These are phyloP conservation scores for Arthrobotrys entomopaga DNA, from an alignment of 2,329 filamentous ascomycete genomes.

Conservation along the genomic window DNA sequence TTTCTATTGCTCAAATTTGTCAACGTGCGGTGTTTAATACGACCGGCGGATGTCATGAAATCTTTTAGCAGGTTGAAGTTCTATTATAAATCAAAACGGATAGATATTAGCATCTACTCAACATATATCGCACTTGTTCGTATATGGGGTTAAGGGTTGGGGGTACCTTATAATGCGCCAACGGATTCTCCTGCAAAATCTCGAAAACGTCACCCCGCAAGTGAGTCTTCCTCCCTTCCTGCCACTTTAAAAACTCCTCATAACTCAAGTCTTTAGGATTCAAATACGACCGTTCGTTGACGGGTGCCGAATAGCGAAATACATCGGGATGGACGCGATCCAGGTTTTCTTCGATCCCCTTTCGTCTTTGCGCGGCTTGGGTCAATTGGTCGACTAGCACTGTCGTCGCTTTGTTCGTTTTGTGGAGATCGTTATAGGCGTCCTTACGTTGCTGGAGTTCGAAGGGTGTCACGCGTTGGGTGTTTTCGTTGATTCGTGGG, in stretches of 20 bases:
- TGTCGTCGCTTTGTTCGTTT: conserved; percentile 4
- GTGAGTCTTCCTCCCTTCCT: conserved; percentile 70
- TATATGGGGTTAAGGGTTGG: background rate
- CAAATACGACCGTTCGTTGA: conserved; percentile 15
- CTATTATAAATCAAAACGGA: conserved; percentile 67
- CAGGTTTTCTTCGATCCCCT: conserved; percentile 12
- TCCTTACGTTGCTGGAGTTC: conserved; percentile 12
- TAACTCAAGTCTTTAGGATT: conserved; percentile 84
- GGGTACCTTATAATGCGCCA: conserved; percentile 84
- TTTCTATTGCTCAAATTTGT: conserved; percentile 88
- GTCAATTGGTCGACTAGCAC: no score
- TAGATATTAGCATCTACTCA: background rate
- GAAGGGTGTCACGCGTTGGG: conserved; percentile 8
- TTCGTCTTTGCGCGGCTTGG: background rate
- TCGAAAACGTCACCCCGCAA: conserved; percentile 31
- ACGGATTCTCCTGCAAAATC: conserved; percentile 71
- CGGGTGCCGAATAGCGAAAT: conserved; percentile 20
- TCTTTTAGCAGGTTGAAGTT: conserved; percentile 93
- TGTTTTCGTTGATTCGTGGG: conserved; percentile 12
- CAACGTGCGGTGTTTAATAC: conserved; percentile 78
- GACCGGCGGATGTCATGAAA: conserved; percentile 83
- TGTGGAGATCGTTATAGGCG: conserved; percentile 19
- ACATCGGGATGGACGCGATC: conserved; percentile 40
- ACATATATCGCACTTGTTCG: background rate
- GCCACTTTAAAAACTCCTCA: conserved; percentile 77